Base-by-base conservation (phyloP, 1,284 basidiomycete species). In the Bondarzewia mesenterica region DNA sequence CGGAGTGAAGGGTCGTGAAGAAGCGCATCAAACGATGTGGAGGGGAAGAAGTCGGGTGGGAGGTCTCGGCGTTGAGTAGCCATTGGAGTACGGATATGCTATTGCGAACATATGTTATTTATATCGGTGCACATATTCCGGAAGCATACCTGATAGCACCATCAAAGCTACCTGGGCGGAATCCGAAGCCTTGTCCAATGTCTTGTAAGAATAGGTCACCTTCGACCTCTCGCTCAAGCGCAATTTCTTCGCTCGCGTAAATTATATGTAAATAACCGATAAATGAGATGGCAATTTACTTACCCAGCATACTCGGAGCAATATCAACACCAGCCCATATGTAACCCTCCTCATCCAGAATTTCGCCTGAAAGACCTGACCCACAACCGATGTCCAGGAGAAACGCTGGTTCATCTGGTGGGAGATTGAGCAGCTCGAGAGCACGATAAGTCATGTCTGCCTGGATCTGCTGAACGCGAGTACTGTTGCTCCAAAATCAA, bases 51-150 rank as follows among this genome's bases (percentile, higher is more conserved):
- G 86, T 88, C 29, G 93, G 89, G 54, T 91, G 83, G 3, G 89
- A 85, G 23, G 92, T 88, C 66, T 99, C 96, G 36, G 96, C 95
- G 64, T 99, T 99, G 52, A 98, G 79, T 0, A 99, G 77, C 96
- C 96, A 99, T 70, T 99, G 96, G 2, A 99, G 75, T 21, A 98
- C 96, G 18, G 96, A 99, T 62, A 99, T 91, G 61, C 93, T 96
- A 58, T 14, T 45, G 29, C 39, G 37, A 7, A 38, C 26, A 27
- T 8, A 35, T 8, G 32, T n/a, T n/a, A n/a, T n/a, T n/a, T n/a
- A n/a, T n/a, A n/a, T n/a, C n/a, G n/a, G n/a, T n/a, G n/a, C n/a
- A n/a, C n/a, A n/a, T n/a, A n/a, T n/a, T n/a, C n/a, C 14, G 39
- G 22, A 3, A 20, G 59, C 72, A 42, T 44, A 89, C 93, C 92